Evolutionary conservation across 208 protist species (phyloP), one percentile per base, ranked within the genome.

Genomic region (Herpetomonas samuelpessoai): DNA sequence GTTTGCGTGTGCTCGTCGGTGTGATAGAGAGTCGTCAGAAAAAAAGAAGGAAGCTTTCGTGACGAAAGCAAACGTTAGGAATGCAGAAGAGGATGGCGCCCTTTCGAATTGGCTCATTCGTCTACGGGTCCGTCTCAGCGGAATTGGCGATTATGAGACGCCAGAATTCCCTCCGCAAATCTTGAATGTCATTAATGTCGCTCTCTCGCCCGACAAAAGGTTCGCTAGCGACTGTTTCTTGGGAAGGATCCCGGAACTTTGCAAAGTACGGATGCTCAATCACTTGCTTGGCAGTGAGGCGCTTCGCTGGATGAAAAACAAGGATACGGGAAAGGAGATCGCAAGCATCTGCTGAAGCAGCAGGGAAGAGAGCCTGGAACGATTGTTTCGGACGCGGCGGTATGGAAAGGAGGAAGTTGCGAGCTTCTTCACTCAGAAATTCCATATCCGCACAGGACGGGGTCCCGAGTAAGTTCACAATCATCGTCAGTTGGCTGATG

Each of bases 261-360:
- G 56, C 31, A 81, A 98, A 96, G 66, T 96, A 98, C 3, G 91
- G 87, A 65, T 98, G 95, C 59, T 90, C 88, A 47, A 98, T 84
- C n/a, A 97, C 91, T 55, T 98, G 78, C 44, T 84, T 87, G 16
- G 95, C 91, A 1, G 93, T 98, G 27, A 97, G 70, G 27, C 98
- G 83, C 76, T 97, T 97, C 4, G 91, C 77, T 22, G 98, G 98
- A 62, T 99, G 97, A 65, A 99, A 99, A 38, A 98, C 91, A 21
- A 99, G 79, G 6, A 99, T 77, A 54, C 96, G 90, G 31, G 79
- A 70, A 24, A 99, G 65, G 19, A 99, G 68, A 71, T 98, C 97
- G 3, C 95, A 68, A 7, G 96, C 97, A 2, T 98, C 97, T 6
- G 82, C 71, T 0, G 89, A 88, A 1, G 95, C 97, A 62, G 88